Conservation (phyloP, 2,329 filamentous ascomycete genomes). For the Trichoderma koningii region DNA sequence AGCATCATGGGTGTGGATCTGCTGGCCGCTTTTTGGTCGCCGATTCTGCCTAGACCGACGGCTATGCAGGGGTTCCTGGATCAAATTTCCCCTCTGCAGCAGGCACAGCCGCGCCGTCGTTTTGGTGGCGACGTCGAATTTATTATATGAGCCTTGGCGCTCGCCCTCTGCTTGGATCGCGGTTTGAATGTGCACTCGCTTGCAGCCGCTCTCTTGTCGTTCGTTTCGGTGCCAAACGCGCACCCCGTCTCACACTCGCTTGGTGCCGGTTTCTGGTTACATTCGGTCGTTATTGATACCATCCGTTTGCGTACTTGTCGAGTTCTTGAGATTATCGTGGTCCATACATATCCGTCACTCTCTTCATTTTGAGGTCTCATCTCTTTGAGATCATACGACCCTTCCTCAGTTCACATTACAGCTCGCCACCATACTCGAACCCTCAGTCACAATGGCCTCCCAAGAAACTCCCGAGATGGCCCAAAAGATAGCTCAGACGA, state of each 20-base stretch:
- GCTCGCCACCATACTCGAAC: neutral
- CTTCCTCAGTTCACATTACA: neutral
- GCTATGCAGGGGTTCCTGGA: constrained; percentile 2
- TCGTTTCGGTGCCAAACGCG: constrained; percentile 16
- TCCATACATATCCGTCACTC: neutral
- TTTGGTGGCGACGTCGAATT: neutral
- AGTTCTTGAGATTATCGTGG: neutral
- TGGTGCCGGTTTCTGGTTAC: neutral
- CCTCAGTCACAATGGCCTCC: constrained; percentile 8
- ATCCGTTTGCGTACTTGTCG: constrained; percentile 1
- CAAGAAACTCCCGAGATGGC: constrained; percentile 27
- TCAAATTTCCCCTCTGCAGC: constrained; percentile 5
- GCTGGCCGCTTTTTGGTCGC: constrained; percentile 5
- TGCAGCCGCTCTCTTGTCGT: constrained; percentile 6
- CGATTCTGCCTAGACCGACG: neutral
- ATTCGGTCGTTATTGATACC: neutral
- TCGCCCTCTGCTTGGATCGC: neutral
- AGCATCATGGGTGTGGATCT: constrained; percentile 21
- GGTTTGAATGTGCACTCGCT: neutral
- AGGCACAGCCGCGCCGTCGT: neutral
- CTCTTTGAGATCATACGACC: neutral
- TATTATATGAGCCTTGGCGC: constrained; percentile 12
- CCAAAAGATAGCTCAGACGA: constrained; percentile 34
- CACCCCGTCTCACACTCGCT: constrained; percentile 5
- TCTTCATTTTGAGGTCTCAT: neutral